Evolutionary conservation across 2,329 filamentous ascomycete genomes (phyloP), one percentile per base, ranked within the genome.

Genomic region (Rutstroemia sp.): DNA sequence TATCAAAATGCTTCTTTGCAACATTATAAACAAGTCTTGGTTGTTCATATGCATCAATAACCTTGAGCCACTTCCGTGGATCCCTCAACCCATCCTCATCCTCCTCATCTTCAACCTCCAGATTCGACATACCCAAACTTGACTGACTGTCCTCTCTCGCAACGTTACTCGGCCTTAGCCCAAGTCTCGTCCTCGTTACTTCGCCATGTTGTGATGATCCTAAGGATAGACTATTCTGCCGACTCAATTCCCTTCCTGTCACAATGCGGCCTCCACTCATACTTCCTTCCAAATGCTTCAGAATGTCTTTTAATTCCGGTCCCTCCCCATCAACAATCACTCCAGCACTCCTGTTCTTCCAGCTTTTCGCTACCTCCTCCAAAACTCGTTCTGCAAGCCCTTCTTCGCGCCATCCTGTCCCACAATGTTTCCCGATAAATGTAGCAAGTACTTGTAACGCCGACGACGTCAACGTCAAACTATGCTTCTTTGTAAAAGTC

Each of bases 401-500:
- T 70, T 95, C 91, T 74, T 97, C 92, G 65, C 92, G 83, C 94
- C 94, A 99, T 84, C 86, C 90, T 57, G 92, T 92, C 37, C 94
- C 94, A 70, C 94, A 99, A 71, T 96, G 88, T 64, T 89, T 86
- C 10, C 94, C 95, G 53, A 99, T 87, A 70, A 99, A 99, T 1
- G 82, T 80, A 19, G 94, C 92, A 34, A 99, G 78, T 48, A 88
- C 83, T 70, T 92, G 86, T 5, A 99, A 76, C 0, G 94, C 90
- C 0, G 91, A 84, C 0, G 92, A 94, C 7, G 89, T 92, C 53
- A 99, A 82, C 0, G 92, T 97, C 56, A 99, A 77, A 65, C 92
- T 95, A 73, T 99, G 90, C 69, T 97, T 99, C 72, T 96, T 96
- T 2, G 94, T 99, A 63, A 99, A 95, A 0, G 89, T 95, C 48